phyloP scores from a whole-genome alignment of 2,329 filamentous ascomycete species.

The Fusarium miscanthi region DNA sequence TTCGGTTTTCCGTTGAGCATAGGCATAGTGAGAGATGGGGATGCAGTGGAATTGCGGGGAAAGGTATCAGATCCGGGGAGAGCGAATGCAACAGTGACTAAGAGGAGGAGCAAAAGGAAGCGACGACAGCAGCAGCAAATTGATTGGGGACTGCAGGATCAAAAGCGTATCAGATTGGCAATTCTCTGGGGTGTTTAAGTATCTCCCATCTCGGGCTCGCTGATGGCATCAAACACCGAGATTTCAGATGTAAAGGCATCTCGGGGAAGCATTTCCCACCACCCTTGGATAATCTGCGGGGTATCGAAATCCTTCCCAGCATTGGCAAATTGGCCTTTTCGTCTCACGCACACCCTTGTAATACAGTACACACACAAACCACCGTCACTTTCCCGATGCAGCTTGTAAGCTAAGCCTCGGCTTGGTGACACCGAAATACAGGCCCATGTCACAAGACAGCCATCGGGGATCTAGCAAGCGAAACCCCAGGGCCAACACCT shows the following conservation, averaged over 20 bases:
- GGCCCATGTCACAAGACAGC: constrained; percentile 2
- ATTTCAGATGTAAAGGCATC: constrained; percentile 5
- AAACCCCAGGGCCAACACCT: background rate
- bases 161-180: constrained; percentile 2
- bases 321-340: background rate
- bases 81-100: constrained; percentile 25
- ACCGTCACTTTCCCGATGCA: constrained; percentile 21
- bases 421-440: constrained; percentile 37
- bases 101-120: background rate
- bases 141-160: constrained; percentile 14
- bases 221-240: constrained; percentile 12
- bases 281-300: constrained; percentile 28
- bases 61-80: constrained; percentile 13
- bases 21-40: constrained; percentile 46
- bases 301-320: constrained; percentile 13
- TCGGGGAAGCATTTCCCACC: constrained; percentile 23
- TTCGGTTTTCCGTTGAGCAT: constrained; percentile 42
- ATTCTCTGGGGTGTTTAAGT: constrained; percentile 28
- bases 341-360: constrained; percentile 5
- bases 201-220: constrained; percentile 19
- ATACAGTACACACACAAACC: background rate
- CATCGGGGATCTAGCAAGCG: constrained; percentile 17
- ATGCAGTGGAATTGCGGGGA: constrained; percentile 24
- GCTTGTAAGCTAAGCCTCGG: constrained; percentile 20
- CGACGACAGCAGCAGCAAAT: background rate